phyloP scores from a whole-genome alignment of 306 rosid species.

The Clitoria ternatea region DNA sequence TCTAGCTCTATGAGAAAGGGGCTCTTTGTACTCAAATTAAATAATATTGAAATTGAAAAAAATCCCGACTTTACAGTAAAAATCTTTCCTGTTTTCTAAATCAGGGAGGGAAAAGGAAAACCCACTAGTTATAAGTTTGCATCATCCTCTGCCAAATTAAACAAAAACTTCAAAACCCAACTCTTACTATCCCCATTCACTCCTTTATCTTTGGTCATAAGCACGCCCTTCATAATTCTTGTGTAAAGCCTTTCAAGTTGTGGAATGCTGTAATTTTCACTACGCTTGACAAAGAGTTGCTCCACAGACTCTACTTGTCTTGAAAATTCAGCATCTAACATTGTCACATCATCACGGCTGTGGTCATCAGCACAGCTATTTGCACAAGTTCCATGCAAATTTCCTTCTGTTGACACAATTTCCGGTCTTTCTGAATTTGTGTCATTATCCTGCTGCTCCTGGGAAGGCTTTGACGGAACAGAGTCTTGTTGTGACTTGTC shows the following conservation, averaged over 20 bases:
- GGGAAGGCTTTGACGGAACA: slow-evolving; percentile 29
- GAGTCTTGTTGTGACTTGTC: slow-evolving; percentile 54
- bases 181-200: slow-evolving; percentile 38
- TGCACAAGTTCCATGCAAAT: slow-evolving; percentile 31
- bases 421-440: slow-evolving; percentile 36
- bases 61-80: slow-evolving; percentile 60
- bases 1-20: not conserved
- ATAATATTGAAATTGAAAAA: slow-evolving; percentile 32
- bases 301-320: slow-evolving; percentile 55
- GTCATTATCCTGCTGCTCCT: slow-evolving; percentile 44
- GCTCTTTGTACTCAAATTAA: slow-evolving; percentile 31
- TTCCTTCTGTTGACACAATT: slow-evolving; percentile 34
- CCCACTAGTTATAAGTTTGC: slow-evolving; percentile 56
- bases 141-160: slow-evolving; percentile 66
- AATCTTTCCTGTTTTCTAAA: slow-evolving; percentile 27
- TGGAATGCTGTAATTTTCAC: slow-evolving; percentile 59
- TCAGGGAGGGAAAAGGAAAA: slow-evolving; percentile 14
- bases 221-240: slow-evolving; percentile 79
- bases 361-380: slow-evolving; percentile 34
- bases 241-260: slow-evolving; percentile 90
- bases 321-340: slow-evolving; percentile 47
- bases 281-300: slow-evolving; percentile 52
- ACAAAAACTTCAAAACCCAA: slow-evolving; percentile 62
- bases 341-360: slow-evolving; percentile 34
- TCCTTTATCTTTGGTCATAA: slow-evolving; percentile 50